phyloP scores from a whole-genome alignment of 2,329 filamentous ascomycete species.

The Didymella sp. region DNA sequence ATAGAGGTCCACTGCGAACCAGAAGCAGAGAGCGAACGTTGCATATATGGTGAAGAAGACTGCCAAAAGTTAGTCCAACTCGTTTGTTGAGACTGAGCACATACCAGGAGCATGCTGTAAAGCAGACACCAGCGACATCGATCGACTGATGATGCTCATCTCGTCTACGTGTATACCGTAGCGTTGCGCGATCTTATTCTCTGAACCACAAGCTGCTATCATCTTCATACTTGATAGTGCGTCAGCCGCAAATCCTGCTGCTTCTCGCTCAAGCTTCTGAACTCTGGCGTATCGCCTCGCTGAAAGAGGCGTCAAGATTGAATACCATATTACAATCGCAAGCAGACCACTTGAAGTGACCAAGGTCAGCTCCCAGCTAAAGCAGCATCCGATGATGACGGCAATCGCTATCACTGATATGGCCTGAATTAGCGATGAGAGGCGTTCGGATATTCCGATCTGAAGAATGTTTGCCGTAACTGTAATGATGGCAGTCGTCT shows the following conservation, averaged over 20 bases:
- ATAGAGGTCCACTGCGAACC: conserved; percentile 35
- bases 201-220: conserved; percentile 35
- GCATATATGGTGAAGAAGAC: conserved; percentile 37
- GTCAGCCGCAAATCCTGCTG: conserved; percentile 27
- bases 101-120: conserved; percentile 32
- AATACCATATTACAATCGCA: conserved; percentile 32
- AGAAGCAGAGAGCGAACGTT: conserved; percentile 38
- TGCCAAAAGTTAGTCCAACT: conserved; percentile 11
- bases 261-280: conserved; percentile 30
- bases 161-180: conserved; percentile 23
- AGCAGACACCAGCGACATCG: conserved; percentile 27
- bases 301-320: conserved; percentile 26
- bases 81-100: neutral
- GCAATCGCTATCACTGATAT: conserved; percentile 31
- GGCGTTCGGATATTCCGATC: conserved; percentile 39
- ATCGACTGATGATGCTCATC: conserved; percentile 17
- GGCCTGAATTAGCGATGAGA: conserved; percentile 37
- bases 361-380: conserved; percentile 37
- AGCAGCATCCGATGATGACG: conserved; percentile 36
- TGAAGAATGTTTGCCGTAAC: conserved; percentile 38
- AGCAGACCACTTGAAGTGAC: conserved; percentile 35
- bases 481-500: conserved; percentile 39
- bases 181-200: conserved; percentile 26
- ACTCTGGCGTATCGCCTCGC: conserved; percentile 26
- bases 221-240: conserved; percentile 31